Percentiles rank a stretch among this genome's conserved stretches.
Evolutionary conservation across 331 rosid genomes (phyloP).

Genomic region (Cydonia oblonga): DNA sequence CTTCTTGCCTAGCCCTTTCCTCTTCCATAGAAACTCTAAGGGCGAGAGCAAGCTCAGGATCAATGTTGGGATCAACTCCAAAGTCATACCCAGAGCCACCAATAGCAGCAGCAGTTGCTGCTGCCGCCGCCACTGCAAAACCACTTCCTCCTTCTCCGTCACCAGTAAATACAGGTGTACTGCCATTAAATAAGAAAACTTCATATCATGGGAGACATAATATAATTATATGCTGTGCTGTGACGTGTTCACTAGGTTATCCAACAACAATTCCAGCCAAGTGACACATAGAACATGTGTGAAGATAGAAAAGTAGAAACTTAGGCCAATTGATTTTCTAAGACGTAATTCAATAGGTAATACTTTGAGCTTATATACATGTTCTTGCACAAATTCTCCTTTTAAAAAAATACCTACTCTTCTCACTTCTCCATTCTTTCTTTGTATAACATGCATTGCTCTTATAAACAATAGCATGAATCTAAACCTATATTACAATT

Average conservation of each 20-base stretch:
- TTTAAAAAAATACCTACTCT: background rate
- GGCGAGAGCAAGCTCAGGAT: slow-evolving; percentile 98
- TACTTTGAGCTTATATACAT: background rate
- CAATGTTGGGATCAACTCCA: slow-evolving; percentile 96
- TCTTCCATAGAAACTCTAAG: slow-evolving; percentile 99
- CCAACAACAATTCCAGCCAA: background rate
- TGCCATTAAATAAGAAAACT: slow-evolving; percentile 21
- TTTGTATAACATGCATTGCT: background rate
- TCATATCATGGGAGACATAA: background rate
- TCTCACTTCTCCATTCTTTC: background rate
- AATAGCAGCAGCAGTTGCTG: slow-evolving; percentile 86
- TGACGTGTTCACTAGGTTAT: background rate
- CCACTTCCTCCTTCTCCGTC: slow-evolving; percentile 98
- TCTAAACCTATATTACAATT: background rate
- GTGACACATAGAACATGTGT: background rate
- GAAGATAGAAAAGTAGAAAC: background rate
- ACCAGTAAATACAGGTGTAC: slow-evolving; percentile 95
- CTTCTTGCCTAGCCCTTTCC: slow-evolving; percentile 98
- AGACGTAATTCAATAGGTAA: background rate
- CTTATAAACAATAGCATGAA: background rate
- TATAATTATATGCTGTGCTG: background rate
- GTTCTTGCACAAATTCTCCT: background rate
- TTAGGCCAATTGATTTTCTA: background rate
- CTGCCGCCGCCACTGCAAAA: slow-evolving; percentile 81
- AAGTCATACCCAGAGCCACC: slow-evolving; percentile 86